Base-by-base conservation (phyloP, 805 yeast genomes). In the Millerozyma miso region DNA sequence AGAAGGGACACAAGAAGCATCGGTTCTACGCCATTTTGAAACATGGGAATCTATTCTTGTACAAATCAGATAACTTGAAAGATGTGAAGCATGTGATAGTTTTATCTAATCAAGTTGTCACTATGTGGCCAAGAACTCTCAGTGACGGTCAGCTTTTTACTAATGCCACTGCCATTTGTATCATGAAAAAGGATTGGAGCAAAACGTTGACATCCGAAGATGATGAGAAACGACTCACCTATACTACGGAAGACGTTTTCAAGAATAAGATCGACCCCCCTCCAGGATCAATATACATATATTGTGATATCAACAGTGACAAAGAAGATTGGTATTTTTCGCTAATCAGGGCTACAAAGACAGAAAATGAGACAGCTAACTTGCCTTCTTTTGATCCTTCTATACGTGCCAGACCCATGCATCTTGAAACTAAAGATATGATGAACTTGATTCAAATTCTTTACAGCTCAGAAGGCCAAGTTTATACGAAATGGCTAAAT, bases 251-350 rank as follows among this genome's bases (percentile, higher is more conserved):
- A 18, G 67, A 63, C 44, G 53, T 64, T 18, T 43, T 63, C 31
- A 47, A 53, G 38, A 53, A 56, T 1, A 43, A 40, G 4, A 47
- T 63, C 16, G 39, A 49, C 2, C 68, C 67, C 1, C 74, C 74
- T 3, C 61, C 61, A 29, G 73, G 72, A 3, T 60, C 74, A 3
- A 66, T 69, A 53, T 91, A 76, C 59, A 62, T 91, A 3, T 87
- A 88, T 60, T 77, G 83, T 35, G 95, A 88, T 51, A 74, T 80
- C 38, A 88, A 89, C 51, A 75, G 75, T 43, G 89, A 84, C 37
- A 91, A 91, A 55, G 99, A 93, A 61, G 96, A 91, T 59, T 83
- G 97, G 85, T 93, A 91, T 59, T 89, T 88, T 62, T 81, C 87
- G 0, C 68, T 93, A 42, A 71, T 91, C n/a, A 71, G 83, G 43